phyloP scores from a whole-genome alignment of 306 rosid genomes.

The Pyrus communis region DNA sequence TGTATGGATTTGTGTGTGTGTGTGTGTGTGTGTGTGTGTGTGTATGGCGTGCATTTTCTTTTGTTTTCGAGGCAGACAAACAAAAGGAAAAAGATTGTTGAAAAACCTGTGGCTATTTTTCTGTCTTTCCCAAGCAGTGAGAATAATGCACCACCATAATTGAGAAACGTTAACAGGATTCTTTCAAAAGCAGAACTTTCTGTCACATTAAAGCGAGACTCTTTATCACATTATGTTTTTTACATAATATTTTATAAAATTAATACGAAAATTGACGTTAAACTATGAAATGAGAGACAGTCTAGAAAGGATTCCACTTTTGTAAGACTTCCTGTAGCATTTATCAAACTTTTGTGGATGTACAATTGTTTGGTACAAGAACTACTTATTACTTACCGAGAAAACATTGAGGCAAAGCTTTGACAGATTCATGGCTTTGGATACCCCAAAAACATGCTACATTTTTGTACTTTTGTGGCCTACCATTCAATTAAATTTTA shows the following conservation, averaged over 20 bases:
- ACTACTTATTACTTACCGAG: neutral
- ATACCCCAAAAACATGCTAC: slow-evolving; percentile 15
- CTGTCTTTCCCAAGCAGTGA: neutral
- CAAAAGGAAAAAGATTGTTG: neutral
- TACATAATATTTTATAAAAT: too few relatives aligned
- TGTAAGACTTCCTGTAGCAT: too few relatives aligned
- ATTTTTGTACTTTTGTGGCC: slow-evolving; percentile 26
- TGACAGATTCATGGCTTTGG: slow-evolving; percentile 18
- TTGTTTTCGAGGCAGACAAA: neutral
- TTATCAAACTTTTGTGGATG: neutral
- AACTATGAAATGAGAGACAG: too few relatives aligned
- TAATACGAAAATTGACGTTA: too few relatives aligned
- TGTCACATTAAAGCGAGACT: too few relatives aligned
- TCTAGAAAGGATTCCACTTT: too few relatives aligned
- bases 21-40: neutral
- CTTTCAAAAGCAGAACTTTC: too few relatives aligned
- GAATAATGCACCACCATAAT: neutral
- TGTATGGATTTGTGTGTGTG: neutral
- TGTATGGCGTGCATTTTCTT: slow-evolving; percentile 1
- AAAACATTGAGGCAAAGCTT: slow-evolving; percentile 9
- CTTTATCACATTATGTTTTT: too few relatives aligned
- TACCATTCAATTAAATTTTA: neutral
- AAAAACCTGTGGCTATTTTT: neutral
- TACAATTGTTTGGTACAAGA: neutral
- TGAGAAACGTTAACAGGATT: neutral